These are phyloP conservation scores for Acer yangbiense DNA, from an alignment of 345 rosid species.

Conservation along the genomic window DNA sequence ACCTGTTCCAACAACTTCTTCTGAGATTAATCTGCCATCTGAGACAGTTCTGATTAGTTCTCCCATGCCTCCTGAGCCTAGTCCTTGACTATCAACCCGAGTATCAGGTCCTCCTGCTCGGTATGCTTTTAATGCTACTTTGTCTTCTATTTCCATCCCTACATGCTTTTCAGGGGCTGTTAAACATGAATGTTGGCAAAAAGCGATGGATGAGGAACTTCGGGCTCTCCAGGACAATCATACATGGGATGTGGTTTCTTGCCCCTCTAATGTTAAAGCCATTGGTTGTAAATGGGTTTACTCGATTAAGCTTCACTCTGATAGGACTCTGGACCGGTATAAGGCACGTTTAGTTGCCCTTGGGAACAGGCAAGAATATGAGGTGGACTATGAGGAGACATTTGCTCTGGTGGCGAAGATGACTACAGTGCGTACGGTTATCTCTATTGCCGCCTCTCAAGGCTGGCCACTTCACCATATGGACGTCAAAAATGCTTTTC, in stretches of 20 bases:
- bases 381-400: constrained; percentile 6
- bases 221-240: constrained; percentile 7
- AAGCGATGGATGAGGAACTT: not conserved
- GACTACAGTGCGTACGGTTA: not conserved
- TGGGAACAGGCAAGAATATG: constrained; percentile 2
- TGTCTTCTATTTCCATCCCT: not conserved
- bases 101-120: not conserved
- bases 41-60: too few species aligned
- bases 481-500: constrained; percentile 9
- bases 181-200: not conserved
- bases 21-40: too few species aligned
- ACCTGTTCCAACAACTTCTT: too few species aligned
- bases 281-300: constrained; percentile 12
- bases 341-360: not conserved
- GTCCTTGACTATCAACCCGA: too few species aligned
- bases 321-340: not conserved
- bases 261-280: not conserved
- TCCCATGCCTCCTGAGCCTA: too few species aligned
- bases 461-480: not conserved
- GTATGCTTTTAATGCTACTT: not conserved
- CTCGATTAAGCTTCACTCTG: not conserved
- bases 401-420: constrained; percentile 4
- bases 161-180: not conserved
- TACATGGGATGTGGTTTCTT: not conserved
- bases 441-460: not conserved